These are phyloP conservation scores for Cinchona pubescens DNA, from an alignment of 257 asterid species.

Conservation along the genomic window DNA sequence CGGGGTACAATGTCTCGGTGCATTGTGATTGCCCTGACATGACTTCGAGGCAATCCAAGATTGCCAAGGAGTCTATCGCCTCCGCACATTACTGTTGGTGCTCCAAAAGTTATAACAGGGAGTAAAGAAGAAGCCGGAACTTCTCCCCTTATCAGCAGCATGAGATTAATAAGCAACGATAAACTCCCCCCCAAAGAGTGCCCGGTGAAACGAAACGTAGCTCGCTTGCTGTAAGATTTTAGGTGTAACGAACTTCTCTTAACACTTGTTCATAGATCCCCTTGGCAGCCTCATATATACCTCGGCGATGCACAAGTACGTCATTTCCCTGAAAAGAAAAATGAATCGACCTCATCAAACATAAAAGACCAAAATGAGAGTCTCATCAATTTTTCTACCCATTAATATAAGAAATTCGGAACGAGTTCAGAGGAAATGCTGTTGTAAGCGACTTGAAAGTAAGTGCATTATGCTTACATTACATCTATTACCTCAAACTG, in stretches of 20 bases:
- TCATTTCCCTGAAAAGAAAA: conserved; percentile 62
- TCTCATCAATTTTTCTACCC: neutral
- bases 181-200: conserved; percentile 97
- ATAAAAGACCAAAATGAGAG: neutral
- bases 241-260: conserved; percentile 74
- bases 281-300: conserved; percentile 98
- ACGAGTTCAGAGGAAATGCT: neutral
- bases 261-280: conserved; percentile 85
- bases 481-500: conserved; percentile 70
- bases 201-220: conserved; percentile 80
- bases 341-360: conserved; percentile 15
- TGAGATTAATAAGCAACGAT: conserved; percentile 77
- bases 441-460: neutral
- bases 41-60: conserved; percentile 71
- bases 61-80: conserved; percentile 66
- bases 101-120: conserved; percentile 83
- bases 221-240: conserved; percentile 50
- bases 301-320: conserved; percentile 86
- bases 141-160: conserved; percentile 75
- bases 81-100: conserved; percentile 93
- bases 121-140: conserved; percentile 67
- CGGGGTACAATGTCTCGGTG: conserved; percentile 96
- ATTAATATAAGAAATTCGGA: neutral
- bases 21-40: conserved; percentile 69
- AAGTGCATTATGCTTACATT: neutral